These are phyloP conservation scores for Globisporangium takayamanum DNA, from an alignment of 352 stramenopile species.

Conservation along the genomic window DNA sequence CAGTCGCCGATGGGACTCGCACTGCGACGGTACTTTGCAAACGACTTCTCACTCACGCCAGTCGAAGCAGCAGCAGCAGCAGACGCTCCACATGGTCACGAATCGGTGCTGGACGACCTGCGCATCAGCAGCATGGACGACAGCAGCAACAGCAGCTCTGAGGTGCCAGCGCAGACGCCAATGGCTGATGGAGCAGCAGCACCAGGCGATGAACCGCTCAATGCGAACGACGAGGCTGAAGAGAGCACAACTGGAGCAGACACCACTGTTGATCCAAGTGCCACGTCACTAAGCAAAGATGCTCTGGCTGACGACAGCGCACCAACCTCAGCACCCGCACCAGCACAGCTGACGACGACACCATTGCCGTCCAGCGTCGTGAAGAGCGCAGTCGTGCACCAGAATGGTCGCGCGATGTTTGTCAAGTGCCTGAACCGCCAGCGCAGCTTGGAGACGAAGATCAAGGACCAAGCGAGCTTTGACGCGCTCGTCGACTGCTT, in stretches of 20 bases:
- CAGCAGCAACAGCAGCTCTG: constrained; percentile 3
- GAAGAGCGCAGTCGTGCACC: constrained; percentile 22
- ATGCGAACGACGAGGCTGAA: background rate
- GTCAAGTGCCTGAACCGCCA: constrained; percentile 80
- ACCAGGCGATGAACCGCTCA: background rate
- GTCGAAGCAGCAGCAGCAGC: background rate
- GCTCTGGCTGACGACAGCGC: background rate
- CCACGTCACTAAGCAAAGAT: background rate
- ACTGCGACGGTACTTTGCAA: constrained; percentile 44
- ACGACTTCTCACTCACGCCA: constrained; percentile 17
- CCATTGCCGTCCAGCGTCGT: constrained; percentile 3
- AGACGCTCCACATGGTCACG: no score
- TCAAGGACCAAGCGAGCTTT: constrained; percentile 57
- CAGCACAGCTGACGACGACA: background rate
- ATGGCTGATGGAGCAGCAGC: background rate
- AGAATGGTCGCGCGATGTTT: constrained; percentile 54
- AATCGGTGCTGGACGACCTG: constrained; percentile 4
- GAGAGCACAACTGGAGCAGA: no score
- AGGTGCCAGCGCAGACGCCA: background rate
- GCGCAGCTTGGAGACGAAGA: constrained; percentile 69
- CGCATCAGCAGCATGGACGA: background rate
- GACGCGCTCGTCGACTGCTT: constrained; percentile 59
- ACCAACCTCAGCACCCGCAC: background rate
- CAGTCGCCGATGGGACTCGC: constrained; percentile 52
- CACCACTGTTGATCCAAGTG: background rate